phyloP scores from a whole-genome alignment of 352 stramenopile species.

The Globisporangium rhizosaccharum region DNA sequence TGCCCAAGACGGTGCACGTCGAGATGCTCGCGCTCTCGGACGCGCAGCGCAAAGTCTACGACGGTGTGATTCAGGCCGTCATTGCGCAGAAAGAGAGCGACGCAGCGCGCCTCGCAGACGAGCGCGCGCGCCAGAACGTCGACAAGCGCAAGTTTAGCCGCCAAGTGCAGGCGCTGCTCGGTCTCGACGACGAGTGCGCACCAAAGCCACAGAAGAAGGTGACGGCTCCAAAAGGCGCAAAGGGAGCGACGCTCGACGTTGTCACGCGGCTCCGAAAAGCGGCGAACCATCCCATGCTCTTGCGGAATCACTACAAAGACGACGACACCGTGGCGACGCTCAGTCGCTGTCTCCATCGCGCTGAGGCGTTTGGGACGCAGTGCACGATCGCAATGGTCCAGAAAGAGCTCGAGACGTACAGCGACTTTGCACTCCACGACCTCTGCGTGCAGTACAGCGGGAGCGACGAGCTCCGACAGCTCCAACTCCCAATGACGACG shows the following conservation, averaged over 20 bases:
- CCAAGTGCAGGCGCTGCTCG: constrained; percentile 43
- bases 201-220: constrained; percentile 7
- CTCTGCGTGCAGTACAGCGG: constrained; percentile 86
- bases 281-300: constrained; percentile 95
- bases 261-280: constrained; percentile 97
- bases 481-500: constrained; percentile 84
- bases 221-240: background rate
- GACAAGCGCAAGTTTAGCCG: constrained; percentile 39
- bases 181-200: background rate
- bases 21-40: constrained; percentile 80
- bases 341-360: constrained; percentile 68
- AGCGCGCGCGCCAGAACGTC: constrained; percentile 59
- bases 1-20: constrained; percentile 79
- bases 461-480: constrained; percentile 71
- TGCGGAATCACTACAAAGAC: constrained; percentile 80
- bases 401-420: constrained; percentile 92
- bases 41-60: constrained; percentile 85
- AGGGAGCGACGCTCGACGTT: constrained; percentile 46
- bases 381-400: constrained; percentile 80
- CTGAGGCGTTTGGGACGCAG: constrained; percentile 81
- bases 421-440: constrained; percentile 95
- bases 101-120: constrained; percentile 34
- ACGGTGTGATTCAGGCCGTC: constrained; percentile 58
- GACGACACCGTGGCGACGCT: constrained; percentile 80
- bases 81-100: constrained; percentile 52